Evolutionary conservation across 2,329 filamentous ascomycete species (phyloP), one percentile per base, ranked within the genome.

Genomic region (Dothideomycetidae sp.): DNA sequence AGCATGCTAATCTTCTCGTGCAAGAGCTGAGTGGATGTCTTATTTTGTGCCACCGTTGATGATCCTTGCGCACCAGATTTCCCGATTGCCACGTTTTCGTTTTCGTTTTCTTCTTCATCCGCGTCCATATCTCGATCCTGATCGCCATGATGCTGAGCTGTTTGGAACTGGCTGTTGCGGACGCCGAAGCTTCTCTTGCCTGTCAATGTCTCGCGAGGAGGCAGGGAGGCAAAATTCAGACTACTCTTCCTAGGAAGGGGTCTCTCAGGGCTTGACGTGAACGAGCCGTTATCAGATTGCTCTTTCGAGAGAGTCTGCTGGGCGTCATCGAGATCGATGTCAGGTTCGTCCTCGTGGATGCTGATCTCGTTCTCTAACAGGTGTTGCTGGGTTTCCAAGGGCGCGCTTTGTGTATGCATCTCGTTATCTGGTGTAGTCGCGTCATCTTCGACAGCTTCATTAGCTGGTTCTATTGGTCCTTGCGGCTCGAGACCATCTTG

Each of bases 11-110:
- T 96, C 49, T 86, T 84, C 50, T 96, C 88, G 46, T 93, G 85
- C 11, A 98, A 66, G 30, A 82, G 71, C 56, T 96, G 86, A 0
- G 90, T 93, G n/a, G 90, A 92, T 0, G 84, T 86, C 55, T 92
- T 92, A 58, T 76, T 84, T 51, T 88, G 78, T 2, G 70, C 57
- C 47, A 67, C 71, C 4, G 70, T 67, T 18, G 66, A 64, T 30
- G 68, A 68, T 1, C 63, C 60, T 15, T 74, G 68, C 19, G 63
- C 51, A 10, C 14, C 17, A 14, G 15, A 19, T 13, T 26, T 21
- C 13, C 28, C 30, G 9, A 19, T 29, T 14, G 32, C 33, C 31
- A 64, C 57, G 3, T 37, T 21, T 10, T 23, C 37, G 21, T 49
- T 48, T 12, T 43, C 42, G 7, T 41, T 10, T 29, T 44, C 53